Percentiles rank a stretch among this genome's conserved stretches.
Conservation (phyloP, 2,329 filamentous ascomycete species). For the Plectosphaerella cucumerina region DNA sequence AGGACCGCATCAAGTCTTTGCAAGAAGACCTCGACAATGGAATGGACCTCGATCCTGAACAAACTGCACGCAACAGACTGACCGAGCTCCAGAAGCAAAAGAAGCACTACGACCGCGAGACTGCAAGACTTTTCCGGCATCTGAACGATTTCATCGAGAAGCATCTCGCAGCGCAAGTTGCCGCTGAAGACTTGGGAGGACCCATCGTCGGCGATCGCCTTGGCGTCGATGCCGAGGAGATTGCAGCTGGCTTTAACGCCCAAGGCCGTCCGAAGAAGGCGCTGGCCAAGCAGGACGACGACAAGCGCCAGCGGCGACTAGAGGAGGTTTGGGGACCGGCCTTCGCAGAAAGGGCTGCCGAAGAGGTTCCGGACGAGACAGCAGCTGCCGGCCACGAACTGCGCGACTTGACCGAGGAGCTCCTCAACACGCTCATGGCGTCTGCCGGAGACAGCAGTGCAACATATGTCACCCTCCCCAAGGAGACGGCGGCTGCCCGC, state of each 20-base stretch:
- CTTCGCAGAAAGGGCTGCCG: conserved; percentile 15
- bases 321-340: conserved; percentile 58
- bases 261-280: conserved; percentile 52
- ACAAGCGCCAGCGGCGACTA: conserved; percentile 55
- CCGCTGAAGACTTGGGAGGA: conserved; percentile 78
- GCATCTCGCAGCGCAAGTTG: conserved; percentile 69
- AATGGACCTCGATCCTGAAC: conserved; percentile 53
- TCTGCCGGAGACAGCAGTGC: conserved; percentile 50
- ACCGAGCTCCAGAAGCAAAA: conserved; percentile 56
- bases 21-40: conserved; percentile 52
- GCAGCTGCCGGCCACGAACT: conserved; percentile 52
- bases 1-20: conserved; percentile 55
- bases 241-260: conserved; percentile 56
- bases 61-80: conserved; percentile 61
- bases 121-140: conserved; percentile 54
- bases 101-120: conserved; percentile 56
- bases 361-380: conserved; percentile 33
- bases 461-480: conserved; percentile 53
- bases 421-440: conserved; percentile 55
- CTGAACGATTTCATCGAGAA: conserved; percentile 69
- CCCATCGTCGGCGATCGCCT: conserved; percentile 74
- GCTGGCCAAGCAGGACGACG: conserved; percentile 30
- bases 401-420: conserved; percentile 53
- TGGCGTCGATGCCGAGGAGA: conserved; percentile 56
- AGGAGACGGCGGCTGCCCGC: conserved; percentile 58